Evolutionary conservation across 495 filamentous ascomycete species (phyloP), one percentile per base, ranked within the genome.

Genomic region (Hypoxylon fuscum): DNA sequence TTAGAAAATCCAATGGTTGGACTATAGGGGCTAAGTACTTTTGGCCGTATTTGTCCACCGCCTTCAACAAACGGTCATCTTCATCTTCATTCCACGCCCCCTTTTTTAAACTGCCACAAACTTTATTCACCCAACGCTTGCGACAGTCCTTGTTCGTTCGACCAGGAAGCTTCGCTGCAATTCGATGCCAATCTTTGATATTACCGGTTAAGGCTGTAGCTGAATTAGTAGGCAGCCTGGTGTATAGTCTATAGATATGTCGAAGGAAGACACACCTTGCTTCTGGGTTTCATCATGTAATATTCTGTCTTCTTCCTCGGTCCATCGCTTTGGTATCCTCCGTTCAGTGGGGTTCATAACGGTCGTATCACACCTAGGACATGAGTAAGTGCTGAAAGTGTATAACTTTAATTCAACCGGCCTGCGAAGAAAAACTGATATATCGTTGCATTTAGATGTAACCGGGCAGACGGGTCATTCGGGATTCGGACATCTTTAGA

Each of bases 101-200:
- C 41, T 78, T 78, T 17, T 74, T 76, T 5, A 77, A 61, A n/a
- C 74, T 74, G 11, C 72, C 76, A 3, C 68, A 71, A 18, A 77
- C 66, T n/a, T 69, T 73, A 53, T 78, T 76, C 25, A 69, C 66
- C 75, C 75, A 78, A 27, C 76, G 62, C 41, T 77, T 77, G 21
- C 76, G 69, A 38, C 75, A 77, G 59, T 78, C 76, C 59, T 78
- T 78, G 42, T 78, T 78, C 7, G 71, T 77, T 41, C 75, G 64
- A 14, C 73, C 74, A 7, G 75, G 73, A 11, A 77, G 65, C 6
- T 68, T 68, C 3, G 69, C 57, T 21, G 75, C 75, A 46, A 77
- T 73, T 14, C 68, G 61, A 41, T 72, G 66, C 69, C 69, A 72
- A 50, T 72, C 69, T 54, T 66, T 72, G 18, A 44, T 34, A 15